phyloP scores from a whole-genome alignment of 176 grass and related monocot species.

The Avena insularis region DNA sequence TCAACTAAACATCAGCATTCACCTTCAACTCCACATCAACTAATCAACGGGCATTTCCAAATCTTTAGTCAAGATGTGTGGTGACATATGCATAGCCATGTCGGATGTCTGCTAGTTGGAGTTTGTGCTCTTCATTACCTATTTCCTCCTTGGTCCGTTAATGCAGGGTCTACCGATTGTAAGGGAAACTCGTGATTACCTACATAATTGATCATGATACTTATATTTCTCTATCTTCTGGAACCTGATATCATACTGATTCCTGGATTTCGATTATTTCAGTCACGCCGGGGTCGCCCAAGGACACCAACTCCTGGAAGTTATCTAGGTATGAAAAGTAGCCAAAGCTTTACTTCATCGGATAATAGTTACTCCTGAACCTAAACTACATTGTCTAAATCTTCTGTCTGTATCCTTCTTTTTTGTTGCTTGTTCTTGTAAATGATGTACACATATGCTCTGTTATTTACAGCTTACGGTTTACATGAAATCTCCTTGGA shows the following conservation, averaged over 20 bases:
- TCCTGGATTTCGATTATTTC: constrained; percentile 35
- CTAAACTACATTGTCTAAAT: neutral
- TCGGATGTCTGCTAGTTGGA: constrained; percentile 63
- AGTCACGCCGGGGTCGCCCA: constrained; percentile 62
- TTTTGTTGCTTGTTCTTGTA: neutral
- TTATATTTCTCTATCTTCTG: constrained; percentile 22
- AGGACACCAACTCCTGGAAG: constrained; percentile 74
- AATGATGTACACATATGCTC: neutral
- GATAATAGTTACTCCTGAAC: neutral
- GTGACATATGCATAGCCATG: constrained; percentile 66
- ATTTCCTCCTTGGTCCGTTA: constrained; percentile 52
- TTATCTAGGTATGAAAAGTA: constrained; percentile 57
- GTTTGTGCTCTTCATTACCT: constrained; percentile 45
- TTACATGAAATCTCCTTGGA: neutral
- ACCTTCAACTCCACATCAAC: constrained; percentile 78
- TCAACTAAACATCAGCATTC: constrained; percentile 82
- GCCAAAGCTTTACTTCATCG: neutral
- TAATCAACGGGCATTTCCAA: constrained; percentile 71
- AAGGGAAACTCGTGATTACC: constrained; percentile 47
- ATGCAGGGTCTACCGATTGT: constrained; percentile 49
- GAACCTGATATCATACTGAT: neutral
- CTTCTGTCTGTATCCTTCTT: neutral
- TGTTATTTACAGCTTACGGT: neutral
- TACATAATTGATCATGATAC: constrained; percentile 18
- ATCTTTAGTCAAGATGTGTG: constrained; percentile 60